Percentiles rank a stretch among this genome's conserved stretches.
Evolutionary conservation across 2,329 filamentous ascomycete species (phyloP).

Genomic region (Rhinocladiella mackenziei): DNA sequence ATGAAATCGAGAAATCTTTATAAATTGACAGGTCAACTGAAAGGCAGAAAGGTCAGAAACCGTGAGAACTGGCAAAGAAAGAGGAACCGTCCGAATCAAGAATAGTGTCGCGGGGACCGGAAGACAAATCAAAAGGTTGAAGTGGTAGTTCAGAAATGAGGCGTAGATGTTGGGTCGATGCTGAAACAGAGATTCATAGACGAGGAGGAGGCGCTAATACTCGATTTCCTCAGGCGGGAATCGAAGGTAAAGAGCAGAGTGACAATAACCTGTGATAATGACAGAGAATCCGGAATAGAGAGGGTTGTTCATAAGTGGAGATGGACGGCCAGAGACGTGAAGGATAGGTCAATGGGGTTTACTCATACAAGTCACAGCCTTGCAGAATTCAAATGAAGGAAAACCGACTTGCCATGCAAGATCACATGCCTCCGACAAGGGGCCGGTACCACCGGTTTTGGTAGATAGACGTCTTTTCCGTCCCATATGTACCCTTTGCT

Average conservation of each 20-base stretch:
- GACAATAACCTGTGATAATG: background rate
- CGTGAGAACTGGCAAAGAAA: background rate
- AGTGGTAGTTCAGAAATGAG: too few species aligned
- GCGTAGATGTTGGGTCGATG: too few species aligned
- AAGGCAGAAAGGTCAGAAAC: background rate
- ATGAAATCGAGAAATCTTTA: background rate
- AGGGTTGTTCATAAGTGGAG: background rate
- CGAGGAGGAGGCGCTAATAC: background rate
- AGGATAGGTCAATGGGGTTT: background rate
- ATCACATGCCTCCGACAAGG: background rate
- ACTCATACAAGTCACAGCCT: slow-evolving; percentile 4
- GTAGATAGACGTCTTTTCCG: too few species aligned
- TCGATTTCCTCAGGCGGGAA: too few species aligned
- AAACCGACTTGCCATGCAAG: background rate
- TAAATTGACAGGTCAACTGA: background rate
- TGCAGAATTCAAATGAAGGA: background rate
- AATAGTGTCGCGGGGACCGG: background rate
- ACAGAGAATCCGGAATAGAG: background rate
- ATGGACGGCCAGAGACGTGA: background rate
- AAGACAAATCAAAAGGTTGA: too few species aligned
- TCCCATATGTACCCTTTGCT: too few species aligned
- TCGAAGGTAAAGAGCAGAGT: background rate
- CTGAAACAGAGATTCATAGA: background rate
- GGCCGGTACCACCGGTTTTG: background rate
- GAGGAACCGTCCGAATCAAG: background rate